These are phyloP conservation scores for Aspergillus tubingensis DNA, from an alignment of 2,329 filamentous ascomycete genomes.

Conservation along the genomic window DNA sequence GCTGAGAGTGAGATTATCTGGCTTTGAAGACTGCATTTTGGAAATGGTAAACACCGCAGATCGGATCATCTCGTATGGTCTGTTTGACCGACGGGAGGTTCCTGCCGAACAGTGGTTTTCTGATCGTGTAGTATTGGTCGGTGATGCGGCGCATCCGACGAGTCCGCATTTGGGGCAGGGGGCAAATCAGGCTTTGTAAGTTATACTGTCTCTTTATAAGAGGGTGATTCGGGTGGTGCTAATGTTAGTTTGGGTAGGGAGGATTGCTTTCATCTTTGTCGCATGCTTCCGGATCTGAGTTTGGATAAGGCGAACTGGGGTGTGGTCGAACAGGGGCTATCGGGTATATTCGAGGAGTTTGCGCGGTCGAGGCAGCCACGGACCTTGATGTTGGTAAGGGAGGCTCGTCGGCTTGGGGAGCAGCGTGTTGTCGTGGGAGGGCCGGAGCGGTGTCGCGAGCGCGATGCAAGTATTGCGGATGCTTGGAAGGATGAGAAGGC, in stretches of 20 bases:
- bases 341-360: neutral
- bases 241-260: neutral
- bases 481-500: neutral
- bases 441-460: neutral
- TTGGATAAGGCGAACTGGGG: neutral
- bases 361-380: conserved; percentile 1
- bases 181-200: conserved; percentile 12
- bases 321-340: neutral
- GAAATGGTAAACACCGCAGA: neutral
- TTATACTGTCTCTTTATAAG: too few species aligned
- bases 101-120: conserved; percentile 1
- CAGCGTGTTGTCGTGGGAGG: conserved; percentile 1
- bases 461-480: neutral
- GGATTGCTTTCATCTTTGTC: conserved; percentile 7
- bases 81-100: conserved; percentile 1
- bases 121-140: conserved; percentile 1
- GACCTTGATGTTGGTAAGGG: neutral
- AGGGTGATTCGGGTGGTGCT: neutral
- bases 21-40: neutral
- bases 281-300: neutral
- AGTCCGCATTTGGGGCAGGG: conserved; percentile 11
- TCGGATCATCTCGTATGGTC: neutral
- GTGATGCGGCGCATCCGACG: conserved; percentile 13
- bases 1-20: neutral
- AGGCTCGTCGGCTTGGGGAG: conserved; percentile 2